phyloP scores from a whole-genome alignment of 805 yeast species.

The Yamadazyma philogaea region DNA sequence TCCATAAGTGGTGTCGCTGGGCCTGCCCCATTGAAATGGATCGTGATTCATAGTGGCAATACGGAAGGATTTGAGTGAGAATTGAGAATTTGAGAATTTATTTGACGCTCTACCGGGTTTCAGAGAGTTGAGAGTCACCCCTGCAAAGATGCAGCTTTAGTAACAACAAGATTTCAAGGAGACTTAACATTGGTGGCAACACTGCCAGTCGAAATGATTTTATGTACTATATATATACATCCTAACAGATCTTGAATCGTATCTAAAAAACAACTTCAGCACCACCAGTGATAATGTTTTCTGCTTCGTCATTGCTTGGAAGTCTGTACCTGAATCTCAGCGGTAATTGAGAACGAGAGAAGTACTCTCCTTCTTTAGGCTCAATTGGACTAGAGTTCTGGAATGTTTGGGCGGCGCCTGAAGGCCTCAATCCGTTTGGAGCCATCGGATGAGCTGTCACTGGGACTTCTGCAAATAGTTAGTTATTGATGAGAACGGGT shows the following conservation, averaged over 20 bases:
- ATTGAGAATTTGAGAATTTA: background rate
- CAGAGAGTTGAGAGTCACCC: too few relatives aligned
- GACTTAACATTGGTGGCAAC: too few relatives aligned
- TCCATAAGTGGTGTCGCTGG: conserved; percentile 79
- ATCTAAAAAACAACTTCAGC: conserved; percentile 54
- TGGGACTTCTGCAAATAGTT: conserved; percentile 10
- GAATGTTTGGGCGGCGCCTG: conserved; percentile 16
- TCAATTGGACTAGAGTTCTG: conserved; percentile 36
- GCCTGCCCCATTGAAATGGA: conserved; percentile 95
- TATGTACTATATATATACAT: background rate
- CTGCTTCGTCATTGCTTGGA: conserved; percentile 68
- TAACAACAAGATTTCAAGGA: too few relatives aligned
- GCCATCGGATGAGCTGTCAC: conserved; percentile 35
- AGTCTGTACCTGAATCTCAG: conserved; percentile 65
- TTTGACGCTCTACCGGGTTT: too few relatives aligned
- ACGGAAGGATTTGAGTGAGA: background rate
- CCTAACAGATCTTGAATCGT: background rate
- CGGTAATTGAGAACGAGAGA: conserved; percentile 67
- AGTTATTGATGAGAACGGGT: background rate
- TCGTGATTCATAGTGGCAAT: conserved; percentile 77
- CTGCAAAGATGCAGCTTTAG: too few relatives aligned
- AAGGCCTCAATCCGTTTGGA: conserved; percentile 44
- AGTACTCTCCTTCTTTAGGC: conserved; percentile 39
- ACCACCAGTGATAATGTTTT: conserved; percentile 78
- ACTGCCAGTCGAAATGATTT: background rate